Conservation (phyloP, 805 yeast species). For the Lipomyces mesembrius region DNA sequence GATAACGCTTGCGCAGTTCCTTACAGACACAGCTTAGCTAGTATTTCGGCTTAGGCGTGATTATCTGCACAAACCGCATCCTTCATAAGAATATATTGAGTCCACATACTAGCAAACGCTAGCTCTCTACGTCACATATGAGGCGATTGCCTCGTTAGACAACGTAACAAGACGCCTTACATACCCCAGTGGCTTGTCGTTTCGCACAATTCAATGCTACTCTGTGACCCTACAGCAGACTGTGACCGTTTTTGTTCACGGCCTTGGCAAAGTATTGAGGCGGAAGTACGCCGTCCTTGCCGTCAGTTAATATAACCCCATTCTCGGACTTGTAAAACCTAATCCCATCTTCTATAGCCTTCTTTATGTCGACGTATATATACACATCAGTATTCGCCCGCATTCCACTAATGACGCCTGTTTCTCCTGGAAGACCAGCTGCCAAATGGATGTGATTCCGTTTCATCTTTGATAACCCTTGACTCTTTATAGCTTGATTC, state of each 20-base stretch:
- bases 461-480: conserved; percentile 68
- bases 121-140: background rate
- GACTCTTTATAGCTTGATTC: conserved; percentile 46
- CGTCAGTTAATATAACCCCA: conserved; percentile 72
- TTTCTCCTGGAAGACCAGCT: conserved; percentile 55
- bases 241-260: conserved; percentile 43
- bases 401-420: conserved; percentile 71
- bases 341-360: conserved; percentile 54
- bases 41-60: too few species aligned
- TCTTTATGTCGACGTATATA: conserved; percentile 64
- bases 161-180: background rate
- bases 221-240: conserved; percentile 1
- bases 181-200: too few species aligned
- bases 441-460: conserved; percentile 91
- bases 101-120: background rate
- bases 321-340: conserved; percentile 68
- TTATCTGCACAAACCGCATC: too few species aligned
- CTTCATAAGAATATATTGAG: background rate
- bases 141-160: too few species aligned
- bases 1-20: too few species aligned
- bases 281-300: conserved; percentile 61
- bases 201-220: background rate
- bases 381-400: conserved; percentile 60
- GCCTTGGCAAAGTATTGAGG: conserved; percentile 52
- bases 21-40: too few species aligned